Evolutionary conservation across 345 rosid species (phyloP), one percentile per base, ranked within the genome.

Genomic region (Balakata baccata): DNA sequence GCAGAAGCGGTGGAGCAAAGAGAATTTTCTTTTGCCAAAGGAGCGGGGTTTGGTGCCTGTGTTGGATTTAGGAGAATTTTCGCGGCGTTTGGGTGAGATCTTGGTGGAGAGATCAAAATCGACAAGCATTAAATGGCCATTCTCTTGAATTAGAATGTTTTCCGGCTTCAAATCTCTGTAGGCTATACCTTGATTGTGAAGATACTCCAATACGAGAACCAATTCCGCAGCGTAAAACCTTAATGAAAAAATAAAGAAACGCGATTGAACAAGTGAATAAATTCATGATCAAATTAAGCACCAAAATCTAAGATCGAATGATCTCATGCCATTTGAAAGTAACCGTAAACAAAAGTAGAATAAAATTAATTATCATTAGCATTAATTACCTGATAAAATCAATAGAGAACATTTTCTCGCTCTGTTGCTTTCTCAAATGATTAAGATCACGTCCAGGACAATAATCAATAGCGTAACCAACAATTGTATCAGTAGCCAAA

Each of bases 161-260:
- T 94, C 97, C 4, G 97, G 98, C 77, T 94, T 94, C 66, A 94
- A 74, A 84, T 94, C 98, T 68, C 98, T 78, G 79, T 91, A 94
- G 0, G 87, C 96, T 29, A 94, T 88, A 38, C 96, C 97, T 69
- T 77, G 54, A 13, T 74, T 75, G 78, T 94, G 98, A 52, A 94
- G 84, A 82, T 90, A 90, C 16, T 90, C 93, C 77, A 94, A 67
- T 61, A 87, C 97, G 0, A 94, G 77, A 46, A 94, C 90, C 79
- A 94, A 74, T 78, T 94, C 97, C 7, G 98, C 98, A 3, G 94
- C 98, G 59, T 89, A 94, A 80, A 94, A 94, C 76, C 98, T 94
- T 75, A 37, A 73, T 43, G 45, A 37, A 20, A 29, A 2, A 18
- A 46, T 1, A 25, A 10, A 10, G 43, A 5, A 4, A 10, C 14